Evolutionary conservation across 2,329 filamentous ascomycete species (phyloP).

Genomic region (Pestalotiopsis sp.): DNA sequence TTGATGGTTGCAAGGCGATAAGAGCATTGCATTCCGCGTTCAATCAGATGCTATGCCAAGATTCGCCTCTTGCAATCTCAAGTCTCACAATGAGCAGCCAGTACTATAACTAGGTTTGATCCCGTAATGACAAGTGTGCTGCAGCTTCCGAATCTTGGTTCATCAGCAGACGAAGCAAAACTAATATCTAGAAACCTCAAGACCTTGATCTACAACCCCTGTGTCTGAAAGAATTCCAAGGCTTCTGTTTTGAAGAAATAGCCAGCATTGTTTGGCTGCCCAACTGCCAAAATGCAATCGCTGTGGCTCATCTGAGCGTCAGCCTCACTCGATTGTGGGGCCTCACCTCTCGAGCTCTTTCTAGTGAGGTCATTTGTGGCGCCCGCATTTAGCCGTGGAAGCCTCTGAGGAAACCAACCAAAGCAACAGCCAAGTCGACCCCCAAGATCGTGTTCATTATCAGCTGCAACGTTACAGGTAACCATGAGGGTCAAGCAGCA

Average conservation of each 20-base stretch:
- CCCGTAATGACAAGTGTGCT: background rate
- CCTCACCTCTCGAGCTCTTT: background rate
- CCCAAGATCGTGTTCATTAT: background rate
- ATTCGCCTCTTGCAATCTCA: background rate
- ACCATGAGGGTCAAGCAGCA: conserved; percentile 5
- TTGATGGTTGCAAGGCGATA: background rate
- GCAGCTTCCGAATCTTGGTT: background rate
- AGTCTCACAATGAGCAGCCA: background rate
- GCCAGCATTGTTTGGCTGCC: background rate
- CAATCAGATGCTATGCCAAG: background rate
- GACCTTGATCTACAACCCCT: background rate
- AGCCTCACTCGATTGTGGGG: background rate
- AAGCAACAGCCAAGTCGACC: background rate
- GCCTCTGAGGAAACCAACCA: background rate
- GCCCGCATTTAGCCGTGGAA: conserved; percentile 6
- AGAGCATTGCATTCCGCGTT: background rate
- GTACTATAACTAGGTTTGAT: background rate
- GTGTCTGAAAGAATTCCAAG: background rate
- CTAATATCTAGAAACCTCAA: background rate
- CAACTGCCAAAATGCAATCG: background rate
- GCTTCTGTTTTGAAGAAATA: too few relatives aligned
- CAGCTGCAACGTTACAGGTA: background rate
- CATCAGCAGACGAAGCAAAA: background rate
- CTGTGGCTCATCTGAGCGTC: background rate
- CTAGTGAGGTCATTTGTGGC: conserved; percentile 13